phyloP scores from a whole-genome alignment of 1,284 basidiomycete species.

The Chalciporus piperatoides region DNA sequence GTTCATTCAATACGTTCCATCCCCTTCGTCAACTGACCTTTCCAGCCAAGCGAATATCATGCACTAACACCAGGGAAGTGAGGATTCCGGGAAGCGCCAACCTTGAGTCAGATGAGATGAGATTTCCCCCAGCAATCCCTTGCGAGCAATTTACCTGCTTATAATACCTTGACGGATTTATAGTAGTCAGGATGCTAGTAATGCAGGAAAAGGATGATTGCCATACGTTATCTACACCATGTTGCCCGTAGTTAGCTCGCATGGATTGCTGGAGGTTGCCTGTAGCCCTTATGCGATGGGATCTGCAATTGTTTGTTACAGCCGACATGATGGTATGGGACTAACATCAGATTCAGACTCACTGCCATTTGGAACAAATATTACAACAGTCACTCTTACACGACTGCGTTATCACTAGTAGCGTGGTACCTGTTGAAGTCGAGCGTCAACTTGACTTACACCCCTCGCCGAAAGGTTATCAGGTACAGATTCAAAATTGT shows the following conservation, averaged over 20 bases:
- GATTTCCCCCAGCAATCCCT: neutral
- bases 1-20: neutral
- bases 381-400: too few species aligned
- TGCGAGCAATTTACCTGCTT: constrained; percentile 21
- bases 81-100: constrained; percentile 63
- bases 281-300: constrained; percentile 38
- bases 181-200: constrained; percentile 9
- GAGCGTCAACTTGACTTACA: neutral
- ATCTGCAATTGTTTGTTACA: constrained; percentile 29
- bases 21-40: constrained; percentile 33
- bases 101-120: constrained; percentile 28
- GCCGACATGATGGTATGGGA: constrained; percentile 3
- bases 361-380: too few species aligned
- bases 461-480: too few species aligned
- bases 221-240: constrained; percentile 61
- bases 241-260: constrained; percentile 63
- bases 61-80: constrained; percentile 66
- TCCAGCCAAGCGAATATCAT: constrained; percentile 54
- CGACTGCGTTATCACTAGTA: too few species aligned
- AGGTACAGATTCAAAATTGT: too few species aligned
- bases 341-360: too few species aligned
- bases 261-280: constrained; percentile 61
- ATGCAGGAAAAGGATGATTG: constrained; percentile 27
- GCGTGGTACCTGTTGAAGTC: too few species aligned
- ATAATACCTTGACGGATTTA: constrained; percentile 22